Conservation (phyloP, 129 eudicot genomes). For the Chrysanthemum makinoi region DNA sequence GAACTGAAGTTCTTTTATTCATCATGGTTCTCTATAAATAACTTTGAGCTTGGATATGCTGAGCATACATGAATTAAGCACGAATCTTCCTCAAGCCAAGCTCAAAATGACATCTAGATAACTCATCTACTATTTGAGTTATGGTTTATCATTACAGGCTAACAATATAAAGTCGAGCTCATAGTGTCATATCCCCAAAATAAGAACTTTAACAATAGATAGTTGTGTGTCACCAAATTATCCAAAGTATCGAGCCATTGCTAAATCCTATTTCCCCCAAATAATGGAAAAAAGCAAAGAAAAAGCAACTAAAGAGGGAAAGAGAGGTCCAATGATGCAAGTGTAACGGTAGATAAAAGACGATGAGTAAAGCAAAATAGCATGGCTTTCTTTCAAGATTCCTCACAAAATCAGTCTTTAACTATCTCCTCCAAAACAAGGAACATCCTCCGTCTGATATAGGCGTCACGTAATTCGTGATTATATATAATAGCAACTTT, state of each 20-base stretch:
- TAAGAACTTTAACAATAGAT: not conserved
- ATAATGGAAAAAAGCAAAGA: not conserved
- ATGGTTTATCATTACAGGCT: too few relatives aligned
- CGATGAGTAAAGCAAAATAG: not conserved
- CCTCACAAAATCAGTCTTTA: not conserved
- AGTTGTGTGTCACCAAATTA: not conserved
- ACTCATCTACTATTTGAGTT: too few relatives aligned
- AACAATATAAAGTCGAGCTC: not conserved
- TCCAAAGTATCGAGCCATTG: not conserved
- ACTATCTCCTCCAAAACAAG: not conserved
- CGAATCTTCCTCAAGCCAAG: too few relatives aligned
- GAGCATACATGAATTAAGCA: too few relatives aligned
- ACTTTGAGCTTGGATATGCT: too few relatives aligned
- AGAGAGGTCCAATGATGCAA: not conserved
- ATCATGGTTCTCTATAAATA: too few relatives aligned
- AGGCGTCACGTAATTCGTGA: too few relatives aligned
- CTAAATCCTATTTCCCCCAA: not conserved
- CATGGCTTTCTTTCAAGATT: too few relatives aligned
- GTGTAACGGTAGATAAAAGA: not conserved
- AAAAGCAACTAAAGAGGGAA: not conserved
- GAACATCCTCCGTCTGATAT: not conserved
- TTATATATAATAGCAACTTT: not conserved
- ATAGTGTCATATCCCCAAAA: not conserved
- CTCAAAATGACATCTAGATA: too few relatives aligned
- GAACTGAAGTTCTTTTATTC: too few relatives aligned